phyloP scores from a whole-genome alignment of 1,139 yeast genomes.

The Lodderomyces beijingensis region DNA sequence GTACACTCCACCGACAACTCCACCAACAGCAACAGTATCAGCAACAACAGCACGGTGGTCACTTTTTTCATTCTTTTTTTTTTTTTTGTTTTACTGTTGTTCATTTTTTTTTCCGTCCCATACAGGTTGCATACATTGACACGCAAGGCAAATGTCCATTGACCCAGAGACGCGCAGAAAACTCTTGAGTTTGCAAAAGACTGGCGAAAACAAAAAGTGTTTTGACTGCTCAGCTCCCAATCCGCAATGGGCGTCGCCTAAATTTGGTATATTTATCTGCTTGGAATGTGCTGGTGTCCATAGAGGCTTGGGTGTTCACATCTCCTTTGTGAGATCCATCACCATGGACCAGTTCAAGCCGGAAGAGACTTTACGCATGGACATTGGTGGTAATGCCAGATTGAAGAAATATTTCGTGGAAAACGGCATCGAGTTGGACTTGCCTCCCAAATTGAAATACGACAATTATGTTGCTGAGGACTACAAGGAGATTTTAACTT shows the following conservation, averaged over 20 bases:
- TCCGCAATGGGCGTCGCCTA: constrained; percentile 99
- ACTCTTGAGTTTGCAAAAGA: constrained; percentile 72
- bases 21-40: too few species aligned
- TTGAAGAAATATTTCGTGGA: constrained; percentile 63
- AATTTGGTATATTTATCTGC: constrained; percentile 94
- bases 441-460: constrained; percentile 72
- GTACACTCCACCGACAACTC: too few species aligned
- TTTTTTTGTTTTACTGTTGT: too few species aligned
- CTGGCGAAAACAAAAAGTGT: constrained; percentile 81
- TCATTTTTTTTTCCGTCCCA: too few species aligned
- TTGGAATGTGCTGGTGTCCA: constrained; percentile 97
- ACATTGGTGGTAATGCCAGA: constrained; percentile 85
- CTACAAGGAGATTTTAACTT: constrained; percentile 76
- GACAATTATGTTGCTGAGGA: constrained; percentile 92
- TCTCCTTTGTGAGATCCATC: constrained; percentile 92
- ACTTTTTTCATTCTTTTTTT: too few species aligned
- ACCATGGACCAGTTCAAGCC: constrained; percentile 97
- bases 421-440: constrained; percentile 65
- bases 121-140: too few species aligned
- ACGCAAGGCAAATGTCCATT: constrained; percentile 49
- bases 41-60: too few species aligned
- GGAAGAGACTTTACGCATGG: constrained; percentile 88
- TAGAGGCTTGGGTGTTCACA: constrained; percentile 94
- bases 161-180: constrained; percentile 89
- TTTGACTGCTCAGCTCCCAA: constrained; percentile 93